Evolutionary conservation across 163 green algal genomes (phyloP).

Genomic region (Scenedesmus sp.): DNA sequence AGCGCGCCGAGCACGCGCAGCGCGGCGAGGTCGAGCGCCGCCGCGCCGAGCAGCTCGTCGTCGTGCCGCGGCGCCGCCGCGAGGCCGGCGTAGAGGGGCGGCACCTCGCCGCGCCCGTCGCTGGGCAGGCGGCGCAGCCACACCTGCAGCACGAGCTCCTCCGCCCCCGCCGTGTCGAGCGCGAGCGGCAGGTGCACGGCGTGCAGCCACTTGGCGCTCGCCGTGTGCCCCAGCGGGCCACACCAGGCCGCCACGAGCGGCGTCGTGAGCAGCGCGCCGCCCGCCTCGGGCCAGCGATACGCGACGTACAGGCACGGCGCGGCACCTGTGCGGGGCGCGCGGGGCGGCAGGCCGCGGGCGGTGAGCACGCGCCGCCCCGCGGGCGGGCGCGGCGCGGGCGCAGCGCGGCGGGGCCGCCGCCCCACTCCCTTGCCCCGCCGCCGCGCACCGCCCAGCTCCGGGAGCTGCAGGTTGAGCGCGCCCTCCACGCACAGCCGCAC

Average conservation of each 20-base stretch:
- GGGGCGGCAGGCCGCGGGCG: too few relatives aligned
- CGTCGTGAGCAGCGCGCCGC: neutral
- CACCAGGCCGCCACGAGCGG: slow-evolving; percentile 4
- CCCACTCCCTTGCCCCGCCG: too few relatives aligned
- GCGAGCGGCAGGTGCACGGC: slow-evolving; percentile 29
- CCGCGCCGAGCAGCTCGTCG: slow-evolving; percentile 27
- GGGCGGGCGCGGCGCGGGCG: too few relatives aligned
- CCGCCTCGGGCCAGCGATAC: slow-evolving; percentile 5
- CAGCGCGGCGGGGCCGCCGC: too few relatives aligned
- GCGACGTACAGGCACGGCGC: slow-evolving; percentile 26
- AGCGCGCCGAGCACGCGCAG: slow-evolving; percentile 27
- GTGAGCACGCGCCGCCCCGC: too few relatives aligned
- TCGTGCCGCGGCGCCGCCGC: neutral
- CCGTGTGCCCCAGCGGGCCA: neutral
- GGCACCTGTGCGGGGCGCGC: too few relatives aligned
- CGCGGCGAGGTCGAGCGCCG: slow-evolving; percentile 22
- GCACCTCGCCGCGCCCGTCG: slow-evolving; percentile 4
- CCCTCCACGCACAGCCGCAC: slow-evolving; percentile 31
- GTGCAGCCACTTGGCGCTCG: slow-evolving; percentile 34
- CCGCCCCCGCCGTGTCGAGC: neutral
- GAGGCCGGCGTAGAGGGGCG: slow-evolving; percentile 11
- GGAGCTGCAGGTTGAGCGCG: slow-evolving; percentile 37
- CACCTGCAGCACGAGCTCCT: neutral
- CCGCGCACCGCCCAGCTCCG: neutral
- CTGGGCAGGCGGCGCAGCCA: neutral